Conservation (phyloP, 495 filamentous ascomycete species). For the Hyaloscypha finlandica region DNA sequence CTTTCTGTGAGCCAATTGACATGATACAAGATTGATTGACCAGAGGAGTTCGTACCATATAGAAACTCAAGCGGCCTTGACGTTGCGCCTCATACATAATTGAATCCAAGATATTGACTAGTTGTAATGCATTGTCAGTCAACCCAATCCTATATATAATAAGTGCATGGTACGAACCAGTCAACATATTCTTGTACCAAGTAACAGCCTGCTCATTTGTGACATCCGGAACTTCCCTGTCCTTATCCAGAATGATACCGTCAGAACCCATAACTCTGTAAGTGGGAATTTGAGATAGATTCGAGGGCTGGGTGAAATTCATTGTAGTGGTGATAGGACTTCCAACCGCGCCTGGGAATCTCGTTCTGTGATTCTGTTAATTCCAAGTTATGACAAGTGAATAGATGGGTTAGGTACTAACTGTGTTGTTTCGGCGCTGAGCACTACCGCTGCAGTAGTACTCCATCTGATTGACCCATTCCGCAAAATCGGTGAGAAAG, state of each 20-base stretch:
- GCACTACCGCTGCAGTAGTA: too few species aligned
- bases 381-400: too few species aligned
- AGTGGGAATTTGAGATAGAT: slow-evolving; percentile 64
- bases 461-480: too few species aligned
- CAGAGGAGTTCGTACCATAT: background rate
- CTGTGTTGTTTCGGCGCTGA: too few species aligned
- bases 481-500: too few species aligned
- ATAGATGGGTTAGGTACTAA: too few species aligned
- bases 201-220: slow-evolving; percentile 59
- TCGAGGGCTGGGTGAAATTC: slow-evolving; percentile 67
- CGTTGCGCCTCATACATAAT: slow-evolving; percentile 85
- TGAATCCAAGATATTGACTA: slow-evolving; percentile 73
- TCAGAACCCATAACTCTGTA: slow-evolving; percentile 73
- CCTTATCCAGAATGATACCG: slow-evolving; percentile 61
- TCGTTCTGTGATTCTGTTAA: too few species aligned
- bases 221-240: slow-evolving; percentile 38
- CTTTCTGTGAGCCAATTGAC: slow-evolving; percentile 52
- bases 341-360: background rate
- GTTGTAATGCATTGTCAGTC: background rate
- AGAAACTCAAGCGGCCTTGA: slow-evolving; percentile 46
- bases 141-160: too few species aligned
- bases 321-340: background rate
- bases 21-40: slow-evolving; percentile 55
- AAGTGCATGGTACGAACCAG: slow-evolving; percentile 34
- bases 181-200: slow-evolving; percentile 40